These are phyloP conservation scores for Elongisporangium anandrum DNA, from an alignment of 352 stramenopile species.

Conservation along the genomic window DNA sequence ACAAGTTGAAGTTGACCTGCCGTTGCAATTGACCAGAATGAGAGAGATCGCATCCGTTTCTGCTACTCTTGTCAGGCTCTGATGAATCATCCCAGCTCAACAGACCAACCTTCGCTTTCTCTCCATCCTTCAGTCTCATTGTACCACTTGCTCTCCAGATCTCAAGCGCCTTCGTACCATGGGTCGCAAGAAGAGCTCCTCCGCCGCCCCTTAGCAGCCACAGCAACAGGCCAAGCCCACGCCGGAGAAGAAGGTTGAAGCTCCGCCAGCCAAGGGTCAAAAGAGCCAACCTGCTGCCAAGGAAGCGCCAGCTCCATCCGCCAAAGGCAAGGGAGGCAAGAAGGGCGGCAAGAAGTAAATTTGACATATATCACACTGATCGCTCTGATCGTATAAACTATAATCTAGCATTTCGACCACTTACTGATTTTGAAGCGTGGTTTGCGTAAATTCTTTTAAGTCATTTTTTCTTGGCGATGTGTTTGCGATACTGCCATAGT, in stretches of 20 bases:
- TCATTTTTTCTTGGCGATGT: too few relatives aligned
- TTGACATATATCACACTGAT: too few relatives aligned
- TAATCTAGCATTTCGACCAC: too few relatives aligned
- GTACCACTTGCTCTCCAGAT: neutral
- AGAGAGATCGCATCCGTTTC: too few relatives aligned
- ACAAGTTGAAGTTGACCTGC: too few relatives aligned
- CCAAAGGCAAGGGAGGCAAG: conserved; percentile 6
- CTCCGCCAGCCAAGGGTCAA: neutral
- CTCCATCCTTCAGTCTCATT: neutral
- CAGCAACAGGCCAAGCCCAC: neutral
- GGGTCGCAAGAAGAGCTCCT: neutral
- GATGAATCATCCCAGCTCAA: neutral
- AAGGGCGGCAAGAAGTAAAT: conserved; percentile 14
- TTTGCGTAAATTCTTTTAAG: too few relatives aligned
- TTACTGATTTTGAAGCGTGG: too few relatives aligned
- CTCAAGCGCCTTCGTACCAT: neutral
- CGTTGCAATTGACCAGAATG: too few relatives aligned
- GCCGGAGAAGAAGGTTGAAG: neutral
- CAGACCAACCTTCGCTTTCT: neutral
- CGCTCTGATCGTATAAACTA: too few relatives aligned
- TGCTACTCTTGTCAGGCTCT: too few relatives aligned
- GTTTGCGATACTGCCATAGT: too few relatives aligned
- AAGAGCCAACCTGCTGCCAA: neutral
- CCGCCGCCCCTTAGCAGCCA: neutral
- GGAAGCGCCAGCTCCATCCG: neutral